Percentiles rank a stretch among this genome's conserved stretches.
Conservation (phyloP, 345 rosid species). For the Murraya paniculata region DNA sequence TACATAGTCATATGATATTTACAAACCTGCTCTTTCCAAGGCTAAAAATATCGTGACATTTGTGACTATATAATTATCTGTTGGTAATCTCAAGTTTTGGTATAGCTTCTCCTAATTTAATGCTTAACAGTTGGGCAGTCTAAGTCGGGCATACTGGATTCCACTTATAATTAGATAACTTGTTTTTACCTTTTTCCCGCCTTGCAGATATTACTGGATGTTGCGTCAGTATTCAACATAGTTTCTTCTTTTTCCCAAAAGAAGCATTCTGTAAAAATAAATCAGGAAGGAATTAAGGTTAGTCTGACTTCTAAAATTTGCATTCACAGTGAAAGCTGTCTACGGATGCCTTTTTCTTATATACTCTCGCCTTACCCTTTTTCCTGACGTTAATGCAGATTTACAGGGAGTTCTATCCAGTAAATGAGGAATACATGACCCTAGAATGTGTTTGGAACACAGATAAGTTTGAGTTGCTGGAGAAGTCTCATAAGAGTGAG, state of each 20-base stretch:
- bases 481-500: constrained; percentile 40
- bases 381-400: constrained; percentile 35
- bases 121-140: not conserved
- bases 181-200: not conserved
- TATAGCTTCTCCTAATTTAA: not conserved
- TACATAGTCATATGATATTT: not conserved
- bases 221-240: constrained; percentile 58
- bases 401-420: constrained; percentile 75
- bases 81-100: not conserved
- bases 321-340: not conserved
- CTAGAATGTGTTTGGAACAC: constrained; percentile 63
- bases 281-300: constrained; percentile 72
- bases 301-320: constrained; percentile 5
- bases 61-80: not conserved
- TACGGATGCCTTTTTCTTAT: not conserved
- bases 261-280: constrained; percentile 75
- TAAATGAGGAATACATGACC: constrained; percentile 39
- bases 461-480: constrained; percentile 60
- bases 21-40: not conserved
- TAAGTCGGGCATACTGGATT: not conserved
- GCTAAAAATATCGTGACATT: not conserved
- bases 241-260: constrained; percentile 62
- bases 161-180: not conserved
- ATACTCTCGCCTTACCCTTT: not conserved
- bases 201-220: constrained; percentile 72